Evolutionary conservation across 306 rosid genomes (phyloP), one percentile per base, ranked within the genome.

Genomic region (Trifolium pratense): DNA sequence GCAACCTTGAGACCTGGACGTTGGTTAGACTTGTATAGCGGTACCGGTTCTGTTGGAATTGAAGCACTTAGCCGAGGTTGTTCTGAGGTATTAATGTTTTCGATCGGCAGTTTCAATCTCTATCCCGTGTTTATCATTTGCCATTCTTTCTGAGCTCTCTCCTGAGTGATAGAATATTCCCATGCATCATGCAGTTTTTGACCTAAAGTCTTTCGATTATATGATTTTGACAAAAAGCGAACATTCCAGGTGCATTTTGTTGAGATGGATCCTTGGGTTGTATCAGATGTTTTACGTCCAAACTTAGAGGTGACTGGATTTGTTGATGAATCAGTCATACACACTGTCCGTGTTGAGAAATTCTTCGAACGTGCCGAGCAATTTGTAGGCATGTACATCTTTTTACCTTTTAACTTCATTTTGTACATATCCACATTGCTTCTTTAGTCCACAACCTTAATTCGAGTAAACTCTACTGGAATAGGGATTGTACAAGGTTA

Each of bases 241-340:
- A 56, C 9, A 17, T 73, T 88, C 57, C 77, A 94, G 97, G 99
- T 86, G 52, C 99, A 94, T 76, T 94, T 94, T 80, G 90, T 94
- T 59, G 99, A 94, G 87, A 91, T 91, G 97, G 99, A 89, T 84
- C 97, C 97, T 58, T 94, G 99, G 99, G 96, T 94, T 46, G 79
- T 94, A 57, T 85, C 99, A 20, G 86, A 91, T 75, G 96, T 94
- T 71, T 80, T 94, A 67, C 86, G 84, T 52, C 96, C 96, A 53
- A 91, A 94, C 78, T 84, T 94, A 81, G 89, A 89, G 79, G 85
- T 73, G 84, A 94, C 99, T 53, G 93, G 94, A 69, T 94, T 91
- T 83, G 86, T 89, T 56, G 96, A 91, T 82, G 85, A 23, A 21
- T 94, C 97, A 49, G 78, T 94, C 75, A 90, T 94, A 72, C 97